These are phyloP conservation scores for Ilex paraguariensis DNA, from an alignment of 305 asterid genomes.

Conservation along the genomic window DNA sequence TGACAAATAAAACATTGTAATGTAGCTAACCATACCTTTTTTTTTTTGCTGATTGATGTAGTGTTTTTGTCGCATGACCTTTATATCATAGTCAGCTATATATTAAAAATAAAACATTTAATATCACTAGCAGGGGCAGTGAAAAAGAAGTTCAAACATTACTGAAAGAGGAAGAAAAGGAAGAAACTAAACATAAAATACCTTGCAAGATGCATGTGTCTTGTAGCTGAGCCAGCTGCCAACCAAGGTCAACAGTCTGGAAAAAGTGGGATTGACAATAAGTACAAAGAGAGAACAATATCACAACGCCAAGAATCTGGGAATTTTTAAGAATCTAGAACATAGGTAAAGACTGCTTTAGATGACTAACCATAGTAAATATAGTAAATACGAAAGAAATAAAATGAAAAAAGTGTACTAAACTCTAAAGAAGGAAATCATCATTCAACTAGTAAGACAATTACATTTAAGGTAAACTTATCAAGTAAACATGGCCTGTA, in stretches of 20 bases:
- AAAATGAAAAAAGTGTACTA: too few species aligned
- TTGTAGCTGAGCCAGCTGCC: slow-evolving; percentile 96
- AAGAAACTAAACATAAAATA: slow-evolving; percentile 20
- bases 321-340: too few species aligned
- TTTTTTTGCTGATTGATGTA: slow-evolving; percentile 89
- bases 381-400: too few species aligned
- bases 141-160: slow-evolving; percentile 10
- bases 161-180: not conserved
- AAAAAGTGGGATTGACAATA: slow-evolving; percentile 22
- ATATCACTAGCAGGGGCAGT: slow-evolving; percentile 7
- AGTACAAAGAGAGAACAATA: not conserved
- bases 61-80: slow-evolving; percentile 98
- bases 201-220: slow-evolving; percentile 98
- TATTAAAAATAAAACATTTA: slow-evolving; percentile 2
- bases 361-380: too few species aligned
- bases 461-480: too few species aligned
- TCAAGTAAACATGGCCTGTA: too few species aligned
- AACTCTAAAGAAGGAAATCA: too few species aligned
- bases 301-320: too few species aligned
- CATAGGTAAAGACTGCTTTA: too few species aligned
- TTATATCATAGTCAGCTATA: slow-evolving; percentile 93
- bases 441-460: too few species aligned
- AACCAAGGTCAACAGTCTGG: slow-evolving; percentile 88
- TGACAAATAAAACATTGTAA: not conserved
- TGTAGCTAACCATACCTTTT: slow-evolving; percentile 51